Evolutionary conservation across 2,329 filamentous ascomycete genomes (phyloP).

Genomic region (Microthyrium microscopicum): DNA sequence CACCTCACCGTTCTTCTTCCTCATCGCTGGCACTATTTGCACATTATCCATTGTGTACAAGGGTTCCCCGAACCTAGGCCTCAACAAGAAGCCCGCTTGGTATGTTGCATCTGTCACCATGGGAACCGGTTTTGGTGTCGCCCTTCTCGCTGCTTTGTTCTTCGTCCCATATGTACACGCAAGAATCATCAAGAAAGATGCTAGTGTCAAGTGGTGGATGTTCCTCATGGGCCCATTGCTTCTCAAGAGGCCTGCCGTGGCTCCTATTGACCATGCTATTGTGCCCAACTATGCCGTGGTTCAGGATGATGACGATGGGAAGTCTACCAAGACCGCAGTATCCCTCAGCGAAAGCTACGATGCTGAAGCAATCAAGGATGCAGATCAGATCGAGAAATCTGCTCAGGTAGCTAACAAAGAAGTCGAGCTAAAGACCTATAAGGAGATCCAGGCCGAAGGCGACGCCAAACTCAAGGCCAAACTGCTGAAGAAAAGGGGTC

Average conservation of each 20-base stretch:
- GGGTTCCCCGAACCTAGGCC: conserved; percentile 28
- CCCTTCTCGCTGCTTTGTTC: conserved; percentile 23
- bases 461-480: conserved; percentile 43
- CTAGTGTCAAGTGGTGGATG: conserved; percentile 40
- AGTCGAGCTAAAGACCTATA: conserved; percentile 30
- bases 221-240: conserved; percentile 37
- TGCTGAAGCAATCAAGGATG: background rate
- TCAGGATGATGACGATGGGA: conserved; percentile 18
- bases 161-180: conserved; percentile 44
- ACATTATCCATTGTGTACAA: conserved; percentile 38
- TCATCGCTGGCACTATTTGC: conserved; percentile 51
- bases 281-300: conserved; percentile 14
- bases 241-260: conserved; percentile 12
- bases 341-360: background rate
- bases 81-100: conserved; percentile 22
- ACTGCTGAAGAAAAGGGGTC: conserved; percentile 45
- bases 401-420: no score
- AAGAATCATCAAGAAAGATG: conserved; percentile 42
- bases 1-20: conserved; percentile 60
- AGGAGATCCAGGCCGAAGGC: conserved; percentile 41
- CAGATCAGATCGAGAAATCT: no score
- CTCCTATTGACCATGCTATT: conserved; percentile 13
- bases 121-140: conserved; percentile 11
- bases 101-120: conserved; percentile 17
- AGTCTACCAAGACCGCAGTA: conserved; percentile 10